A percentile compares a stretch with the other conserved stretches of the same genome.
Evolutionary conservation across 192 early-diverging fungal genomes (phyloP).

Genomic region (Kickxella alabastrina): DNA sequence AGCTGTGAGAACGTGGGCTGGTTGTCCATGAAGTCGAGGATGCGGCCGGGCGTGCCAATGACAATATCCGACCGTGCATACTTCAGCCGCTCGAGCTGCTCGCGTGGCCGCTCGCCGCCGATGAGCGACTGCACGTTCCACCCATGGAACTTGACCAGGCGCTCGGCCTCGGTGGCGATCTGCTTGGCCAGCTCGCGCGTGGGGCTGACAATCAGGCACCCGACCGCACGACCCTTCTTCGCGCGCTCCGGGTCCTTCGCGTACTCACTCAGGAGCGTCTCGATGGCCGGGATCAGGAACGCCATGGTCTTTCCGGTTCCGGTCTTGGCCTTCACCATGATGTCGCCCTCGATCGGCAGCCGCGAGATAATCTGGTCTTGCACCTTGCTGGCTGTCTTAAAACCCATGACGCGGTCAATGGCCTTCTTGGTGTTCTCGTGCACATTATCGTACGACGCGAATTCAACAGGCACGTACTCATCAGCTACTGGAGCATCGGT

Average conservation of each 20-base stretch:
- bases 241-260: slow-evolving; percentile 61
- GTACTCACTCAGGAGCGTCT: slow-evolving; percentile 59
- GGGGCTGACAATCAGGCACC: slow-evolving; percentile 77
- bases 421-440: slow-evolving; percentile 53
- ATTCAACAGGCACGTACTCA: slow-evolving; percentile 54
- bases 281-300: slow-evolving; percentile 87
- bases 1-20: slow-evolving; percentile 54
- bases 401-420: slow-evolving; percentile 64
- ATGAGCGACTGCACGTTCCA: slow-evolving; percentile 71
- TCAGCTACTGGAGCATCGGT: too few species aligned
- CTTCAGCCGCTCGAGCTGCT: slow-evolving; percentile 53
- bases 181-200: slow-evolving; percentile 90
- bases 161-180: slow-evolving; percentile 71
- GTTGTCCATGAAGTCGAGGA: slow-evolving; percentile 68
- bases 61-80: slow-evolving; percentile 72
- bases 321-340: slow-evolving; percentile 94
- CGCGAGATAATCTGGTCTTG: slow-evolving; percentile 76
- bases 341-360: slow-evolving; percentile 68
- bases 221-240: slow-evolving; percentile 52
- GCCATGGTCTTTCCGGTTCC: slow-evolving; percentile 97
- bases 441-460: slow-evolving; percentile 49
- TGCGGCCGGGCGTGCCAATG: slow-evolving; percentile 92
- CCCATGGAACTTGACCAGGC: slow-evolving; percentile 56
- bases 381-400: slow-evolving; percentile 74
- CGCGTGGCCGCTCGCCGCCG: slow-evolving; percentile 66